phyloP scores from a whole-genome alignment of 106 monocot species.

The Phalaenopsis equestris region DNA sequence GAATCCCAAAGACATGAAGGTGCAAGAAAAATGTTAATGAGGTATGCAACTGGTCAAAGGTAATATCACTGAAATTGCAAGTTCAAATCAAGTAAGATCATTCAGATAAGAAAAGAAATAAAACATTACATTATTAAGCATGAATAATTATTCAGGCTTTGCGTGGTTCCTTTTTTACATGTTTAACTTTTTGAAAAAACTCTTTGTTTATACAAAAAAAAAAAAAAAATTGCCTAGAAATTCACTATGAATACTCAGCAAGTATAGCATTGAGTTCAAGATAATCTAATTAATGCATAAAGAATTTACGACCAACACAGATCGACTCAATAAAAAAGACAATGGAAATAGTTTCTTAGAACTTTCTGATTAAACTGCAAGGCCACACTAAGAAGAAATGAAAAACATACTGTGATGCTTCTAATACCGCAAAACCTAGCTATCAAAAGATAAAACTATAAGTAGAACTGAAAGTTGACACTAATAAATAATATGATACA shows the following conservation, averaged over 20 bases:
- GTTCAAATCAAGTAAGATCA: not conserved
- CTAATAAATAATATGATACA: not conserved
- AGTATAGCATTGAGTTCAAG: too few species aligned
- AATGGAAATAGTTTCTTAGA: not conserved
- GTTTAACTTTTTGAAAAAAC: not conserved
- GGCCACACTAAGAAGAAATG: not conserved
- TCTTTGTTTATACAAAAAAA: not conserved
- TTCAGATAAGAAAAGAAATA: not conserved
- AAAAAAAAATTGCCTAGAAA: not conserved
- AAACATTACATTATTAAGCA: not conserved
- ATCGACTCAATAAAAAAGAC: too few species aligned
- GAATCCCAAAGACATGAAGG: not conserved
- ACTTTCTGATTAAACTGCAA: not conserved
- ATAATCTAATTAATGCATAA: too few species aligned
- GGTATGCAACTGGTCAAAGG: not conserved
- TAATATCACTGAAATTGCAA: not conserved
- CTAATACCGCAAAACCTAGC: not conserved
- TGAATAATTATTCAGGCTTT: not conserved
- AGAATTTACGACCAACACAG: too few species aligned
- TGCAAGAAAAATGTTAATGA: not conserved
- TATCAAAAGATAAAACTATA: not conserved
- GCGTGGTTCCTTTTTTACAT: not conserved
- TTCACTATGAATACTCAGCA: too few species aligned
- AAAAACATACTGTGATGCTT: not conserved
- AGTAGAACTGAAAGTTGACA: not conserved